A percentile compares a stretch with the other conserved stretches of the same genome.
Evolutionary conservation across 352 stramenopile species (phyloP).

Genomic region (Phytophthora sp.): DNA sequence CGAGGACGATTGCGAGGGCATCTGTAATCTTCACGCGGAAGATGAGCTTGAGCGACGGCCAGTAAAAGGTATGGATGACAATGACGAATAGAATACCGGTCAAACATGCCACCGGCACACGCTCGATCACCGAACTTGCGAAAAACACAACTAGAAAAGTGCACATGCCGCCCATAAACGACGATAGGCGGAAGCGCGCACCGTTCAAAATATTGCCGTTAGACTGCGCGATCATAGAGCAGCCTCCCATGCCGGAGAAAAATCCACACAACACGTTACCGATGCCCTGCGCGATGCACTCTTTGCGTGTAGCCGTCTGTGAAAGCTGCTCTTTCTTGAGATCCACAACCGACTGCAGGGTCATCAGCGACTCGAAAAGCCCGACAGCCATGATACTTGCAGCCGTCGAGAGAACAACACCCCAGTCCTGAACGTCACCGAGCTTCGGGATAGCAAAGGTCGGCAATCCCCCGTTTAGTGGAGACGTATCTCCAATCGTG

Average conservation of each 20-base stretch:
- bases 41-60: constrained; percentile 84
- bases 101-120: constrained; percentile 85
- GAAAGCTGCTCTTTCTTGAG: constrained; percentile 81
- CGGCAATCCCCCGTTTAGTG: constrained; percentile 54
- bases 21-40: constrained; percentile 77
- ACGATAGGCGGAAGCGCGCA: constrained; percentile 70
- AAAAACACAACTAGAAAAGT: constrained; percentile 85
- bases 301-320: constrained; percentile 61
- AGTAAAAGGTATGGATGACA: constrained; percentile 91
- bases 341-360: constrained; percentile 93
- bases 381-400: constrained; percentile 92
- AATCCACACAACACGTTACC: constrained; percentile 93
- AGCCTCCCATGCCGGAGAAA: constrained; percentile 94
- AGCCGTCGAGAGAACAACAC: constrained; percentile 84
- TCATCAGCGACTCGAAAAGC: constrained; percentile 95
- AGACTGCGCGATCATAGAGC: constrained; percentile 94
- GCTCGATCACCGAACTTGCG: constrained; percentile 82
- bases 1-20: constrained; percentile 79
- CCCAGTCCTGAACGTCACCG: constrained; percentile 57
- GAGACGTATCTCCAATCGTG: constrained; percentile 78
- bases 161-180: constrained; percentile 63
- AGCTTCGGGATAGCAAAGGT: constrained; percentile 62
- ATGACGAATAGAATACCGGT: constrained; percentile 91
- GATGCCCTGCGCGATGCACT: constrained; percentile 89
- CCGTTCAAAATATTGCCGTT: constrained; percentile 91